These are phyloP conservation scores for Cercophora sp. DNA, from an alignment of 495 filamentous ascomycete species.

Conservation along the genomic window DNA sequence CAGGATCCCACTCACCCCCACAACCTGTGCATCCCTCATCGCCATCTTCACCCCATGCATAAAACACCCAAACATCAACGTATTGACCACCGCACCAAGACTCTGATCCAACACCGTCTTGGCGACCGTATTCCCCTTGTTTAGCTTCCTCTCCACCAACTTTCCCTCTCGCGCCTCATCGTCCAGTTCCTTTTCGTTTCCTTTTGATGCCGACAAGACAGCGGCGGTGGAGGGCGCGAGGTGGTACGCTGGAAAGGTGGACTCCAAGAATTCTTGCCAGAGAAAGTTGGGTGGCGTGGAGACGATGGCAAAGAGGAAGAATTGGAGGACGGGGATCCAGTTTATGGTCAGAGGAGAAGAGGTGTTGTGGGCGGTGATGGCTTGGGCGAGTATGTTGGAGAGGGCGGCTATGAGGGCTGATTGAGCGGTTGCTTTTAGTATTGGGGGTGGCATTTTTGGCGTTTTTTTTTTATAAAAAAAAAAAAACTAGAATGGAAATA, in stretches of 20 bases:
- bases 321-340: conserved; percentile 64
- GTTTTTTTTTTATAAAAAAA: not conserved
- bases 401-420: conserved; percentile 64
- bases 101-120: conserved; percentile 86
- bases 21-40: conserved; percentile 31
- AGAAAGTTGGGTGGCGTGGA: conserved; percentile 81
- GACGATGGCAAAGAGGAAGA: conserved; percentile 69
- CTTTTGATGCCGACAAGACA: conserved; percentile 34
- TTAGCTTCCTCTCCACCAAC: conserved; percentile 50
- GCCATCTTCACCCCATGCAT: conserved; percentile 38
- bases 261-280: conserved; percentile 59
- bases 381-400: conserved; percentile 80
- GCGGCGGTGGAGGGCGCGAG: conserved; percentile 32
- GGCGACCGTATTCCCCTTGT: conserved; percentile 65
- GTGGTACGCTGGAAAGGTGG: conserved; percentile 44
- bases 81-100: conserved; percentile 71
- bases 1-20: not conserved
- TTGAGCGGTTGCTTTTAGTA: conserved; percentile 65
- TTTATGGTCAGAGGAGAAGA: not conserved
- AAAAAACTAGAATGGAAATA: not conserved
- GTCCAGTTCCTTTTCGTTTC: conserved; percentile 41
- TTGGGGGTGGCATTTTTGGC: too few species aligned
- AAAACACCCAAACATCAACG: conserved; percentile 60
- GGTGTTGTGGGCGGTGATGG: conserved; percentile 63
- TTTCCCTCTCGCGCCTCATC: conserved; percentile 35